Conservation (phyloP, 495 filamentous ascomycete genomes). For the Hypoxylon trugodes region DNA sequence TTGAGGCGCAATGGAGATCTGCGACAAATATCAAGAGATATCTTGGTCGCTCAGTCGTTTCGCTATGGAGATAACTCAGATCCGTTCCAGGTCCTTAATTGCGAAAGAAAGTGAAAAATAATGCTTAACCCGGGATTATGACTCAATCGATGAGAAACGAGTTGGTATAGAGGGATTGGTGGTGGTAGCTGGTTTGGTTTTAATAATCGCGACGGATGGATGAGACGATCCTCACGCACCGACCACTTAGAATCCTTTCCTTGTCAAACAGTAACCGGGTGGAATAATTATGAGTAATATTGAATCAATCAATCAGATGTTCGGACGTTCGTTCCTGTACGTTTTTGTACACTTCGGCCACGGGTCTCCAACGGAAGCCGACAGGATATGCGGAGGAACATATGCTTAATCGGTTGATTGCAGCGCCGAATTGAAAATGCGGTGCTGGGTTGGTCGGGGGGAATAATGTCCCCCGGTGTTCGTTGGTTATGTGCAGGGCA, state of each 20-base stretch:
- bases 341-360: slow-evolving; percentile 15
- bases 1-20: slow-evolving; percentile 33
- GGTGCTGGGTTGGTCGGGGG: neutral
- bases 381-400: slow-evolving; percentile 21
- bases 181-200: slow-evolving; percentile 1
- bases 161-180: neutral
- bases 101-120: slow-evolving; percentile 8
- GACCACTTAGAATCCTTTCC: slow-evolving; percentile 18
- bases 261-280: slow-evolving; percentile 11
- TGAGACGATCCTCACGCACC: slow-evolving; percentile 22
- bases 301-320: slow-evolving; percentile 11
- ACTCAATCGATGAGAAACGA: neutral
- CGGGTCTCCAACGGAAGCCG: slow-evolving; percentile 33
- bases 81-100: slow-evolving; percentile 1
- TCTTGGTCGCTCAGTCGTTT: slow-evolving; percentile 7
- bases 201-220: neutral
- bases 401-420: slow-evolving; percentile 12
- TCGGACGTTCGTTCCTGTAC: slow-evolving; percentile 8
- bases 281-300: slow-evolving; percentile 8
- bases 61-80: slow-evolving; percentile 3
- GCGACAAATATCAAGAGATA: slow-evolving; percentile 22
- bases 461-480: neutral
- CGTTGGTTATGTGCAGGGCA: neutral
- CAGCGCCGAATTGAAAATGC: neutral
- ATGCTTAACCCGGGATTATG: neutral